phyloP scores from a whole-genome alignment of 441 rosid species.

The Populus trichocarpa region DNA sequence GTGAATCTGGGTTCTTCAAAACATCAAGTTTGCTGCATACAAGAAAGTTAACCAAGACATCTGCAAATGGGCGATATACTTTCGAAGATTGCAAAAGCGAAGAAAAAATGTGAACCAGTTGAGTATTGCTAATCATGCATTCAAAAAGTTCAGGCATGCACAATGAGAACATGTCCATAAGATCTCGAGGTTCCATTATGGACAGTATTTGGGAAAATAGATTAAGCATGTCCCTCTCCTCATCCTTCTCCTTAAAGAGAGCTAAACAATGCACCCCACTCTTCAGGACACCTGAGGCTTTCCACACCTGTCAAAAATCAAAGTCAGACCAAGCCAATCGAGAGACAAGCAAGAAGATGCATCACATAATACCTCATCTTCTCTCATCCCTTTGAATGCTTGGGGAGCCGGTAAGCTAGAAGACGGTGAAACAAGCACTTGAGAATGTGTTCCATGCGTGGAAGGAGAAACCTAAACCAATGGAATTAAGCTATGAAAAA shows the following conservation, averaged over 20 bases:
- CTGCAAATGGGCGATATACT: constrained; percentile 88
- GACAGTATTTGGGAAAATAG: constrained; percentile 88
- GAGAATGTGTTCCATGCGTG: constrained; percentile 62
- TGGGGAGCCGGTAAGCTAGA: constrained; percentile 56
- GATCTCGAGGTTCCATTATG: constrained; percentile 98
- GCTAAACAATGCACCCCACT: constrained; percentile 96
- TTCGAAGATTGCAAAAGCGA: constrained; percentile 76
- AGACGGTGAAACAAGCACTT: constrained; percentile 61
- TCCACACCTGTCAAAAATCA: constrained; percentile 63
- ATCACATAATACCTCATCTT: constrained; percentile 76
- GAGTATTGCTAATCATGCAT: constrained; percentile 89
- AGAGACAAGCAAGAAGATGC: constrained; percentile 8
- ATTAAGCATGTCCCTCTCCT: constrained; percentile 88
- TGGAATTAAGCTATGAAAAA: constrained; percentile 12
- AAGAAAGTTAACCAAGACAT: constrained; percentile 86
- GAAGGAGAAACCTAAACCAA: constrained; percentile 49
- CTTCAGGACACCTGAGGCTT: constrained; percentile 94
- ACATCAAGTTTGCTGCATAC: constrained; percentile 84
- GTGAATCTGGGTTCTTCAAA: constrained; percentile 82
- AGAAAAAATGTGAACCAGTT: constrained; percentile 85
- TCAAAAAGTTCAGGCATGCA: constrained; percentile 98
- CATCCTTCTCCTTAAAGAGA: constrained; percentile 96
- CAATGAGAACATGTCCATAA: constrained; percentile 97
- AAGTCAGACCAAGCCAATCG: constrained; percentile 31
- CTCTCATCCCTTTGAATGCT: constrained; percentile 89